Evolutionary conservation across 164 flowering plant genomes (phyloP), one percentile per base, ranked within the genome.

Genomic region (Dillenia suffruticosa): DNA sequence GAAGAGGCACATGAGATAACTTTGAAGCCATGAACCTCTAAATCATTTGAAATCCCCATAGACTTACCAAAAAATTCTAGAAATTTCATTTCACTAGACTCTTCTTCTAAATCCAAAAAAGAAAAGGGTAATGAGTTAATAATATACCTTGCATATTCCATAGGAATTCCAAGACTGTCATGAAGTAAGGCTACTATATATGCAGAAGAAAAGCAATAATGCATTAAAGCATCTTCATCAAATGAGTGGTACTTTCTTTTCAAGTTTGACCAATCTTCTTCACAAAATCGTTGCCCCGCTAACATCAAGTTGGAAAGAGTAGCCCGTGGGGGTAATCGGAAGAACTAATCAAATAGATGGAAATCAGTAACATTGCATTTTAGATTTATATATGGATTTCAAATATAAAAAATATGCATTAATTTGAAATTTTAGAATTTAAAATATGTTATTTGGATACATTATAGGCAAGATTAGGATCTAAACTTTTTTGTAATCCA

Each of bases 121-220:
- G 13, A 13, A 10, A 49, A 22, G 48, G 46, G 26, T 26, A 44
- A 24, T 45, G 56, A 3, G 13, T 24, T 9, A 24, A n/a, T 8
- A n/a, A 4, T 61, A 12, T 78, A 91, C 99, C 97, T 89, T 57
- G 69, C 64, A 65, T 94, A 97, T 64, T 91, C 80, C 77, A 85
- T 65, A 60, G 82, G 72, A 69, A 94, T 74, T 66, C 89, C 97
- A 67, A 91, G 90, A 64, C 96, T 81, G 67, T 91, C 97, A 68
- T 91, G 95, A 51, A 91, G 86, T 43, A 91, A 66, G 59, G 99
- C 96, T 54, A 91, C 87, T 58, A 91, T 94, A 74, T 94, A 94
- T 54, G 99, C 99, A 12, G 99, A 89, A 58, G 97, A 91, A 77
- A 94, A 94, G 72, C 99, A 94, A 70, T 86, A 89, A 8, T 66